These are phyloP conservation scores for Thraustochytrium sp. DNA, from an alignment of 352 stramenopile species.

Conservation along the genomic window DNA sequence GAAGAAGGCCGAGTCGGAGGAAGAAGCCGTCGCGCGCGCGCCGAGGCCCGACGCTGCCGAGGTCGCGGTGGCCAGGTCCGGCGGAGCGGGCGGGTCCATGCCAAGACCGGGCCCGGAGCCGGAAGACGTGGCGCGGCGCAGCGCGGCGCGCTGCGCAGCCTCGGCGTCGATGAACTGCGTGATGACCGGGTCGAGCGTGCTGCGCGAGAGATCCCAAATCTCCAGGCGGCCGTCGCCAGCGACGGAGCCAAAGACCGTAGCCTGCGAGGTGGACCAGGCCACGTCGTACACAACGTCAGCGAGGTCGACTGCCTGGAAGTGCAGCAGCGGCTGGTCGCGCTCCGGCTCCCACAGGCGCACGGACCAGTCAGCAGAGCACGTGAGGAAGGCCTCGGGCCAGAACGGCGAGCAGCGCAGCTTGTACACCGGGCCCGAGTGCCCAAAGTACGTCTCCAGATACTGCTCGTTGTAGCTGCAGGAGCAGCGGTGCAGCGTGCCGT, in stretches of 20 bases:
- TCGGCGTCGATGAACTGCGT: constrained; percentile 3
- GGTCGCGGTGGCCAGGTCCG: neutral
- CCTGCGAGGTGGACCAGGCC: constrained; percentile 71
- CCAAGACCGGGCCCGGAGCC: neutral
- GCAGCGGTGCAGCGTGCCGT: constrained; percentile 82
- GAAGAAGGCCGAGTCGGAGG: neutral
- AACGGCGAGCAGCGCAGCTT: constrained; percentile 75
- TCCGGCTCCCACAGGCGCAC: constrained; percentile 73
- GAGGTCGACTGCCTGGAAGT: constrained; percentile 60
- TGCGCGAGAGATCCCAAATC: constrained; percentile 78
- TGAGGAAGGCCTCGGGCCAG: constrained; percentile 71
- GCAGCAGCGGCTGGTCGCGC: neutral
- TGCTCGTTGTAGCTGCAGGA: constrained; percentile 86
- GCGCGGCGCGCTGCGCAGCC: neutral
- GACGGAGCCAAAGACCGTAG: constrained; percentile 73
- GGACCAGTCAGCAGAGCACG: constrained; percentile 77
- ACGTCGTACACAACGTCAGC: constrained; percentile 70
- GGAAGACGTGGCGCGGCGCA: neutral
- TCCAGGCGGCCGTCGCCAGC: constrained; percentile 79
- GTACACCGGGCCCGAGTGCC: constrained; percentile 79
- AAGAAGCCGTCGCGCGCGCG: neutral
- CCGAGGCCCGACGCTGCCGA: neutral
- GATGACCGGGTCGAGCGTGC: constrained; percentile 63
- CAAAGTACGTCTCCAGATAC: constrained; percentile 80
- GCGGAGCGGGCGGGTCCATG: neutral